Percentiles rank a stretch among this genome's conserved stretches.
These are phyloP conservation scores for Syzygium aromaticum DNA, from an alignment of 345 rosid species.

Conservation along the genomic window DNA sequence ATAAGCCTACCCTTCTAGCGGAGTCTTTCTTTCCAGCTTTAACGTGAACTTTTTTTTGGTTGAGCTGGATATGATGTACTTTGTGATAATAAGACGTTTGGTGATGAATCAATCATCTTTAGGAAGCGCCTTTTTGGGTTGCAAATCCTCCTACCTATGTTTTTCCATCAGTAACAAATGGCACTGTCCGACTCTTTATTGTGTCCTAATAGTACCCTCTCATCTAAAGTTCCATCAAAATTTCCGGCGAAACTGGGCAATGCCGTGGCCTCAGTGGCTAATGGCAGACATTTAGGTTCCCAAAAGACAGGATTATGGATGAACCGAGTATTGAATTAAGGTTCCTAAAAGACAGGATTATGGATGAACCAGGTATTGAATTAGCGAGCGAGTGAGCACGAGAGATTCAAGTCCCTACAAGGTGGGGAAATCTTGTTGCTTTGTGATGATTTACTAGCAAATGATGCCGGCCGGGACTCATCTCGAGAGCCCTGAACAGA, in stretches of 20 bases:
- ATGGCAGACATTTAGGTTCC: background rate
- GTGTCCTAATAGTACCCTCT: background rate
- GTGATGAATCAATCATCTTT: background rate
- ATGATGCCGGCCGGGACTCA: background rate
- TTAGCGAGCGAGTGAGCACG: background rate
- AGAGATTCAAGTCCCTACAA: background rate
- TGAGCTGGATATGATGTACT: background rate
- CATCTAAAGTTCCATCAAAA: background rate
- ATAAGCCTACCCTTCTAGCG: background rate
- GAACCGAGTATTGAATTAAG: rapidly evolving
- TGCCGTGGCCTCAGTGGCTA: rapidly evolving
- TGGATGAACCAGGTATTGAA: background rate
- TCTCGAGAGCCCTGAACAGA: background rate
- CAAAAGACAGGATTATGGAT: background rate
- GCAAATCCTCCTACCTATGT: background rate
- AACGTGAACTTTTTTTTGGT: background rate
- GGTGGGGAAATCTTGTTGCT: background rate
- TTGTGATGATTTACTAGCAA: background rate
- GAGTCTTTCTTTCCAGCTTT: background rate
- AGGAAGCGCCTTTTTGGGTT: background rate
- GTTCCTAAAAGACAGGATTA: background rate
- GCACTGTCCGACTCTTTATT: background rate
- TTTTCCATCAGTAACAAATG: background rate
- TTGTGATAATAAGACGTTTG: background rate
- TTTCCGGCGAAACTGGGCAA: background rate